phyloP scores from a whole-genome alignment of 2,329 filamentous ascomycete genomes.

The Fusarium sterilihyphosum region DNA sequence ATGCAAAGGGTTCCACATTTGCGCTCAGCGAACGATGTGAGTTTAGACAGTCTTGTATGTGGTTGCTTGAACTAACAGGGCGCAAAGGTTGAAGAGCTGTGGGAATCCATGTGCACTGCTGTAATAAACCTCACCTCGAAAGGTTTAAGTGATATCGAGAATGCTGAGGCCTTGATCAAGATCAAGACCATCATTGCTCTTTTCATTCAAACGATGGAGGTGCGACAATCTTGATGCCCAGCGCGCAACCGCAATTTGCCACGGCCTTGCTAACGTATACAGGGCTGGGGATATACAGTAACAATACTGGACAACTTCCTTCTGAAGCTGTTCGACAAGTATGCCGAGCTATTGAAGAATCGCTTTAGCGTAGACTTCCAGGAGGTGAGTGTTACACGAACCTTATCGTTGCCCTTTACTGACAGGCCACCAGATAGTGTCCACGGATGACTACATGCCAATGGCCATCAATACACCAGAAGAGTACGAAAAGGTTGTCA shows the following conservation, averaged over 20 bases:
- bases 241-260: conserved; percentile 56
- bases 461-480: conserved; percentile 94
- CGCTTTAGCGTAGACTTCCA: conserved; percentile 96
- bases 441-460: conserved; percentile 99
- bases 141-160: conserved; percentile 80
- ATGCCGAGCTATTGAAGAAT: conserved; percentile 88
- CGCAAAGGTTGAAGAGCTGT: conserved; percentile 88
- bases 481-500: conserved; percentile 95
- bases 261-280: conserved; percentile 76
- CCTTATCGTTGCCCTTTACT: background rate
- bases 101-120: conserved; percentile 96
- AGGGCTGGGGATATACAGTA: conserved; percentile 92
- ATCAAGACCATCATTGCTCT: conserved; percentile 93
- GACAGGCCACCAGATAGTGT: conserved; percentile 63
- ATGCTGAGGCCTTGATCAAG: conserved; percentile 90
- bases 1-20: conserved; percentile 88
- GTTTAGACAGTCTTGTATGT: conserved; percentile 39
- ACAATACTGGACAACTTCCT: conserved; percentile 83
- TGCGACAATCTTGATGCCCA: conserved; percentile 76
- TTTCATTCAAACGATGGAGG: conserved; percentile 99
- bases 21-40: conserved; percentile 82
- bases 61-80: conserved; percentile 2
- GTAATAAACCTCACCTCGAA: conserved; percentile 84
- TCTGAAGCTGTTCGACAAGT: conserved; percentile 91
- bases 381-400: conserved; percentile 65